A percentile compares a stretch with the other conserved stretches of the same genome.
Evolutionary conservation across 176 grass and related monocot genomes (phyloP).

Genomic region (Juncus inflexus): DNA sequence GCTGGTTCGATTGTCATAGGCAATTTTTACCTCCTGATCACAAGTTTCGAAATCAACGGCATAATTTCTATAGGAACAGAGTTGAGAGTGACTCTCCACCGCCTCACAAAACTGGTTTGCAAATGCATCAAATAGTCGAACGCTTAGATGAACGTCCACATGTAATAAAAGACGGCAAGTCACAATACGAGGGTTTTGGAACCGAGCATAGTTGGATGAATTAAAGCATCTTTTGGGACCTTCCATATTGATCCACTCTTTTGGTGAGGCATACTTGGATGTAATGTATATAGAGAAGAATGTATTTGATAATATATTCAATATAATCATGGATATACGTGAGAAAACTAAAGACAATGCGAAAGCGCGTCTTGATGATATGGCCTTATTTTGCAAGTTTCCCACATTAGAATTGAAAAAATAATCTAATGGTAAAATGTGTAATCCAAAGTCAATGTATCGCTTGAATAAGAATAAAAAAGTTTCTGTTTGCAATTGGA

Average conservation of each 20-base stretch:
- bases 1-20: not conserved
- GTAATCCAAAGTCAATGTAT: not conserved
- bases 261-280: slow-evolving; percentile 19
- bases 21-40: too few species aligned
- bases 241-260: slow-evolving; percentile 23
- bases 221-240: slow-evolving; percentile 12
- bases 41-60: too few species aligned
- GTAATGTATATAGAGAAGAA: slow-evolving; percentile 31
- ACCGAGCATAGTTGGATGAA: slow-evolving; percentile 12
- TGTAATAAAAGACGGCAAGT: not conserved
- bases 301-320: slow-evolving; percentile 18
- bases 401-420: not conserved
- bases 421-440: too few species aligned
- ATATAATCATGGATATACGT: slow-evolving; percentile 11
- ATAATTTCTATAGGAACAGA: too few species aligned
- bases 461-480: too few species aligned
- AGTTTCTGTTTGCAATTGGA: too few species aligned
- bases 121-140: not conserved
- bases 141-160: too few species aligned
- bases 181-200: not conserved
- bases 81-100: too few species aligned
- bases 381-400: not conserved
- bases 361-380: not conserved
- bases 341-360: slow-evolving; percentile 7
- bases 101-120: not conserved